Conservation (phyloP, 495 filamentous ascomycete species). For the Neurospora sp. region DNA sequence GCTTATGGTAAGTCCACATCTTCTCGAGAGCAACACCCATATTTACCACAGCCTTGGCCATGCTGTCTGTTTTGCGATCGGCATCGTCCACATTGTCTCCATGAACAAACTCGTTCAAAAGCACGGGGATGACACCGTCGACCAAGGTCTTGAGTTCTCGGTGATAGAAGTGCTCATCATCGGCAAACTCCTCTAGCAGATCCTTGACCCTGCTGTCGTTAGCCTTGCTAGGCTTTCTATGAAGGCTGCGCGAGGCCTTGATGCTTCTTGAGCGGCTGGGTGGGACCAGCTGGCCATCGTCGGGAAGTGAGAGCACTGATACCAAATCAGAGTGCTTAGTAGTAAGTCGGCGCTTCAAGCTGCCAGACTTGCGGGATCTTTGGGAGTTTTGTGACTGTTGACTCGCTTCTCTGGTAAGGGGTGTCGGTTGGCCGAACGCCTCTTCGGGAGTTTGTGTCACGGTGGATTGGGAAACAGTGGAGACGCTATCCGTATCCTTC, state of each 20-base stretch:
- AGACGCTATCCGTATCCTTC: slow-evolving; percentile 29
- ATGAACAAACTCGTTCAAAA: slow-evolving; percentile 75
- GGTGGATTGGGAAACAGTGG: slow-evolving; percentile 38
- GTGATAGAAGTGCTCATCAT: slow-evolving; percentile 84
- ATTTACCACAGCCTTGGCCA: slow-evolving; percentile 82
- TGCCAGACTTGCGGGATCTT: slow-evolving; percentile 22
- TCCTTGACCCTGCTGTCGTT: slow-evolving; percentile 59
- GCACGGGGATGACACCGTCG: slow-evolving; percentile 90
- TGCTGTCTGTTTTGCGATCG: slow-evolving; percentile 33
- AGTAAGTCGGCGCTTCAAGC: slow-evolving; percentile 64
- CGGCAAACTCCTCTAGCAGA: slow-evolving; percentile 67
- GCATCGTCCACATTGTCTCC: slow-evolving; percentile 55
- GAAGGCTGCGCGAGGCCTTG: slow-evolving; percentile 60
- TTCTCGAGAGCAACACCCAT: slow-evolving; percentile 90
- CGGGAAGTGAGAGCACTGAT: slow-evolving; percentile 75
- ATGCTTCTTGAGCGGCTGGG: slow-evolving; percentile 46
- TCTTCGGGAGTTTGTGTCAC: slow-evolving; percentile 33
- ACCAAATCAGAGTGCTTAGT: slow-evolving; percentile 92
- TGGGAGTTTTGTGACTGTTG: slow-evolving; percentile 4
- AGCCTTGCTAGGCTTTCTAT: slow-evolving; percentile 55
- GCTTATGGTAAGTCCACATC: slow-evolving; percentile 67
- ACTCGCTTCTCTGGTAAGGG: slow-evolving; percentile 29
- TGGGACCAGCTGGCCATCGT: slow-evolving; percentile 39
- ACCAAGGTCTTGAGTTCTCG: slow-evolving; percentile 89
- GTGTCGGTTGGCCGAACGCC: slow-evolving; percentile 26